phyloP scores from a whole-genome alignment of 805 yeast genomes.

The Yamadazyma nakazawae region DNA sequence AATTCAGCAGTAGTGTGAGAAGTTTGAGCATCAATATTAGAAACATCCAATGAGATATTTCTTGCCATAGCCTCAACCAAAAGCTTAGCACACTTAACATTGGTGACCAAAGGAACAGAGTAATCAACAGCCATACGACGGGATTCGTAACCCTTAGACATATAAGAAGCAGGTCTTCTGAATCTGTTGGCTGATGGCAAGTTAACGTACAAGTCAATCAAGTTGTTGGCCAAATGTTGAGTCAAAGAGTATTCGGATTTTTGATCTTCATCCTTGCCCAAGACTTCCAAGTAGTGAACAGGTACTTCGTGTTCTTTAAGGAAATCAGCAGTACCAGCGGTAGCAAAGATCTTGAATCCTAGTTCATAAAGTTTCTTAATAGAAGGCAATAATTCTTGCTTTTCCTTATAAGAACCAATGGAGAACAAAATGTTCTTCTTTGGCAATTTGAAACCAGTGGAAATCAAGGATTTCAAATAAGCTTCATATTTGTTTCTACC shows the following conservation, averaged over 20 bases:
- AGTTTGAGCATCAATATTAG: constrained; percentile 83
- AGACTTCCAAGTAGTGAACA: constrained; percentile 89
- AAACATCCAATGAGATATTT: constrained; percentile 61
- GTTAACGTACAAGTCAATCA: constrained; percentile 94
- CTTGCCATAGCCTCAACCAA: constrained; percentile 91
- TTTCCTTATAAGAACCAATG: constrained; percentile 95
- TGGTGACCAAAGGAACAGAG: constrained; percentile 95
- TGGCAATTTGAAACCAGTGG: constrained; percentile 94
- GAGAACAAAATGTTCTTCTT: constrained; percentile 91
- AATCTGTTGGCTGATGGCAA: constrained; percentile 95
- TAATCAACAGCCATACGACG: constrained; percentile 99
- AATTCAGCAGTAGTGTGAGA: constrained; percentile 77
- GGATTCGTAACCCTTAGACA: constrained; percentile 94
- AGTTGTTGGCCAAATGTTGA: constrained; percentile 93
- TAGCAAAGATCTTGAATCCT: constrained; percentile 91
- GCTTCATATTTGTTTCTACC: constrained; percentile 98
- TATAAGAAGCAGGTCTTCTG: constrained; percentile 98
- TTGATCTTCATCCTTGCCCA: constrained; percentile 70
- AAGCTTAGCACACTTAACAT: constrained; percentile 94
- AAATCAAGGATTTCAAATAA: constrained; percentile 86
- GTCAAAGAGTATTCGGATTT: constrained; percentile 93
- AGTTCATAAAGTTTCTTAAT: constrained; percentile 74
- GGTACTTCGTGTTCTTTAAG: constrained; percentile 92
- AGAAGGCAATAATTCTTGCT: constrained; percentile 86
- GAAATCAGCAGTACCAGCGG: constrained; percentile 99